A percentile compares a stretch with the other conserved stretches of the same genome.
Evolutionary conservation across 495 filamentous ascomycete genomes (phyloP).

Genomic region (Penicillium flavigenum): DNA sequence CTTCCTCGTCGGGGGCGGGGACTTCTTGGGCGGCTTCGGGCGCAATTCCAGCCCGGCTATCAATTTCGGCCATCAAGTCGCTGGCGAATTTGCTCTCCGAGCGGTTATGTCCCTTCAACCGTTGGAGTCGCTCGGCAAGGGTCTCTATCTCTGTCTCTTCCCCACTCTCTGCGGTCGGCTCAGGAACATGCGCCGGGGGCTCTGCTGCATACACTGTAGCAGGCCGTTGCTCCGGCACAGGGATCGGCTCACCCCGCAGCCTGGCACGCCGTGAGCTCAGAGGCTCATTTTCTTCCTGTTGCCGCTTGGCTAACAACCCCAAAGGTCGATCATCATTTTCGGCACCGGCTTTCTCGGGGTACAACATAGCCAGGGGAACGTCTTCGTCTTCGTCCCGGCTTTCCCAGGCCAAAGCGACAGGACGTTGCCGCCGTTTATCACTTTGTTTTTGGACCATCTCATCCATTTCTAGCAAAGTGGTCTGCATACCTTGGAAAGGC

Average conservation of each 20-base stretch:
- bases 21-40: conserved; percentile 15
- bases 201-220: conserved; percentile 39
- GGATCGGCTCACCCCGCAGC: conserved; percentile 58
- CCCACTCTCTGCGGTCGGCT: conserved; percentile 43
- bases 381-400: conserved; percentile 69
- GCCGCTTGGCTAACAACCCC: conserved; percentile 79
- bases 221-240: conserved; percentile 34
- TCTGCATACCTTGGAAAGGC: conserved; percentile 70
- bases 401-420: conserved; percentile 89
- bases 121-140: conserved; percentile 68
- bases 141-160: conserved; percentile 80
- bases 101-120: conserved; percentile 59
- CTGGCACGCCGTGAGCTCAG: conserved; percentile 76
- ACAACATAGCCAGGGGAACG: conserved; percentile 82
- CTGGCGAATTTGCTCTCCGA: conserved; percentile 75
- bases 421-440: conserved; percentile 67
- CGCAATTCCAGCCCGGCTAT: conserved; percentile 43
- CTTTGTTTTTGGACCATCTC: conserved; percentile 86
- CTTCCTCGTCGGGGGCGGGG: conserved; percentile 53
- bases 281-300: conserved; percentile 90
- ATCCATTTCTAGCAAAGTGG: conserved; percentile 88
- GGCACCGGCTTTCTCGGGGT: conserved; percentile 56
- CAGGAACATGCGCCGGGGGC: conserved; percentile 13
- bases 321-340: conserved; percentile 65
- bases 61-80: conserved; percentile 73